These are phyloP conservation scores for Dothideomycetes sp. DNA, from an alignment of 2,329 filamentous ascomycete species.

Conservation along the genomic window DNA sequence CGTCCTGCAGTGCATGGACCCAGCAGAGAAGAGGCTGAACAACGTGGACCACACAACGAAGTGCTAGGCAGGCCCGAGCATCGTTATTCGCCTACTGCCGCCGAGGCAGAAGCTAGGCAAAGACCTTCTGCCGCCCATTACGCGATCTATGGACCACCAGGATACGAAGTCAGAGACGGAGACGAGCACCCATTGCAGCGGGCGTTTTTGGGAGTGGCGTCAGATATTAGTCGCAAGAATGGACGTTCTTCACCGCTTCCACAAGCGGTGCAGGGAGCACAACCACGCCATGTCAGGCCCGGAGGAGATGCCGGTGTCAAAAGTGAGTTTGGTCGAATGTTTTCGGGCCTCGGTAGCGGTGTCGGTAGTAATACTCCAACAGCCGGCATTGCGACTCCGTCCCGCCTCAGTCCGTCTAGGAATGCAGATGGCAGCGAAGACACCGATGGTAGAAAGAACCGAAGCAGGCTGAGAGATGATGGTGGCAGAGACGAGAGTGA, in stretches of 20 bases:
- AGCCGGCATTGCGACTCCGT: slow-evolving; percentile 43
- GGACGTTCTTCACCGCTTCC: slow-evolving; percentile 81
- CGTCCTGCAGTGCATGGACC: slow-evolving; percentile 17
- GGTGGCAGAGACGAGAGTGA: slow-evolving; percentile 30
- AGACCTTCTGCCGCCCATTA: slow-evolving; percentile 3
- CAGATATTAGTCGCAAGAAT: slow-evolving; percentile 68
- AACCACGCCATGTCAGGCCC: slow-evolving; percentile 68
- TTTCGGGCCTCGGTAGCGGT: slow-evolving; percentile 78
- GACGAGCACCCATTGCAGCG: slow-evolving; percentile 33
- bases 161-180: slow-evolving; percentile 10
- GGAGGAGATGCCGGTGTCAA: slow-evolving; percentile 82
- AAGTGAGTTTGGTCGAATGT: slow-evolving; percentile 90
- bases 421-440: slow-evolving; percentile 24
- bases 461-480: slow-evolving; percentile 8
- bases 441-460: slow-evolving; percentile 5
- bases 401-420: slow-evolving; percentile 27
- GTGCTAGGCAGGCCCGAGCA: slow-evolving; percentile 2
- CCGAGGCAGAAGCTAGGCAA: slow-evolving; percentile 3
- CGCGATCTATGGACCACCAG: slow-evolving; percentile 1
- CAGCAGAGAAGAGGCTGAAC: slow-evolving; percentile 9
- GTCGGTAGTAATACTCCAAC: slow-evolving; percentile 46
- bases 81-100: slow-evolving; percentile 4
- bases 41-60: slow-evolving; percentile 10
- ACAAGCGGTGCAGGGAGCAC: slow-evolving; percentile 87
- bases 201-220: slow-evolving; percentile 61